Conservation (phyloP, 805 yeast genomes). For the Lipomyces yamadae region DNA sequence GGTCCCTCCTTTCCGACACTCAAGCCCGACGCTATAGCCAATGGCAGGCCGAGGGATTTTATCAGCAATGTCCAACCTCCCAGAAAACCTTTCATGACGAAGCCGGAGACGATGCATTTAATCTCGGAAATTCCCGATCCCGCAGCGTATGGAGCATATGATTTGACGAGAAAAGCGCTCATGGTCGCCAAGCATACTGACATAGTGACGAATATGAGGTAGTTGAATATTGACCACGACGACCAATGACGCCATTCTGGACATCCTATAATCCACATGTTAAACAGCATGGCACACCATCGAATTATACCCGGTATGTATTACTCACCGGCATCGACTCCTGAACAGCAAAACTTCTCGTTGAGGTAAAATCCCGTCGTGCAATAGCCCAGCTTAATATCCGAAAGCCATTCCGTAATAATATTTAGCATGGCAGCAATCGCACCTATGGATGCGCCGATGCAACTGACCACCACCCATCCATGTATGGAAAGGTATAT, state of each 20-base stretch:
- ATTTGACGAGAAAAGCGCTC: conserved; percentile 71
- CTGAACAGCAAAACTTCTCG: conserved; percentile 82
- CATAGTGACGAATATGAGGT: conserved; percentile 54
- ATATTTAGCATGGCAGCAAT: conserved; percentile 84
- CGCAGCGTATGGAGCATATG: conserved; percentile 83
- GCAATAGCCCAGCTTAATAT: conserved; percentile 80
- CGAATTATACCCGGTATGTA: neutral
- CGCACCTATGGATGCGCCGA: conserved; percentile 78
- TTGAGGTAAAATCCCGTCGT: conserved; percentile 68
- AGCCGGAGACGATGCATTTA: conserved; percentile 92
- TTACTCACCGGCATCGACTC: conserved; percentile 47
- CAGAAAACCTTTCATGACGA: conserved; percentile 75
- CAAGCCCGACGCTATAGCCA: conserved; percentile 90
- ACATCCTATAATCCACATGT: conserved; percentile 49
- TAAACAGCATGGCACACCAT: neutral
- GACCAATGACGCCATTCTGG: conserved; percentile 75
- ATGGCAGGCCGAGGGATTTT: conserved; percentile 80
- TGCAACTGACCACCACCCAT: conserved; percentile 75
- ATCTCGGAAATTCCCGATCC: conserved; percentile 98
- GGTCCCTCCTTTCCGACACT: conserved; percentile 99
- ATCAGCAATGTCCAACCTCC: conserved; percentile 72
- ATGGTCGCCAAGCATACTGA: conserved; percentile 65
- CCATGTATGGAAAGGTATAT: conserved; percentile 51
- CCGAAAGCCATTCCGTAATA: conserved; percentile 84
- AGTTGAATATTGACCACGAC: conserved; percentile 49